Conservation (phyloP, 345 rosid species). For the Cardamine chenopodiifolia region DNA sequence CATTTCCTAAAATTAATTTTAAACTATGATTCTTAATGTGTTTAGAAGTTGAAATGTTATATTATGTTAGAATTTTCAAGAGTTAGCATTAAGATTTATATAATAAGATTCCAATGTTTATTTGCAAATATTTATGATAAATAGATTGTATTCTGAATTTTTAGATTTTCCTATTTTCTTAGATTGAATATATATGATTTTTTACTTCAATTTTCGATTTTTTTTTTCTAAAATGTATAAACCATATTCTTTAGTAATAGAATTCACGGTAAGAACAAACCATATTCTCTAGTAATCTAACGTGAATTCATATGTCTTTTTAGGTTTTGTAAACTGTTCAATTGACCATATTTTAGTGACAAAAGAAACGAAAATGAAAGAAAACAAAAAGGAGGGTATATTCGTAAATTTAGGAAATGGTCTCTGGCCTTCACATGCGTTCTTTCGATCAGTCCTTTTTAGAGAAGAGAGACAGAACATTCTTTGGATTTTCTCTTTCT, state of each 20-base stretch:
- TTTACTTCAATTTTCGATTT: neutral
- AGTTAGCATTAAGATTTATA: neutral
- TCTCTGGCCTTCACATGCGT: constrained; percentile 49
- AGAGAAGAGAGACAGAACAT: constrained; percentile 52
- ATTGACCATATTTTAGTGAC: neutral
- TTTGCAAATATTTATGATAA: neutral
- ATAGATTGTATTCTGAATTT: constrained; percentile 3
- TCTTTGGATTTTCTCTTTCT: constrained; percentile 44
- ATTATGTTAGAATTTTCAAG: neutral
- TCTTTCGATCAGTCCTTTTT: constrained; percentile 45
- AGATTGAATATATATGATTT: neutral
- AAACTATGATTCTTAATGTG: neutral
- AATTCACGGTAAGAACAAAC: neutral
- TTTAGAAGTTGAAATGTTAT: neutral
- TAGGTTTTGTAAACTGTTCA: constrained; percentile 1
- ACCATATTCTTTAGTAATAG: neutral
- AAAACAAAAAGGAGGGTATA: constrained; percentile 37
- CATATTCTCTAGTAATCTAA: neutral
- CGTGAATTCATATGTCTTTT: neutral
- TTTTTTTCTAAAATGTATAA: neutral
- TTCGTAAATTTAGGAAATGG: constrained; percentile 38
- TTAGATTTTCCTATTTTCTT: neutral
- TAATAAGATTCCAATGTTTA: neutral
- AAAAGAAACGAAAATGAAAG: constrained; percentile 1
- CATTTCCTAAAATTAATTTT: neutral